Evolutionary conservation across 78 protist genomes (phyloP).

Genomic region (Isochrysis galbana): DNA sequence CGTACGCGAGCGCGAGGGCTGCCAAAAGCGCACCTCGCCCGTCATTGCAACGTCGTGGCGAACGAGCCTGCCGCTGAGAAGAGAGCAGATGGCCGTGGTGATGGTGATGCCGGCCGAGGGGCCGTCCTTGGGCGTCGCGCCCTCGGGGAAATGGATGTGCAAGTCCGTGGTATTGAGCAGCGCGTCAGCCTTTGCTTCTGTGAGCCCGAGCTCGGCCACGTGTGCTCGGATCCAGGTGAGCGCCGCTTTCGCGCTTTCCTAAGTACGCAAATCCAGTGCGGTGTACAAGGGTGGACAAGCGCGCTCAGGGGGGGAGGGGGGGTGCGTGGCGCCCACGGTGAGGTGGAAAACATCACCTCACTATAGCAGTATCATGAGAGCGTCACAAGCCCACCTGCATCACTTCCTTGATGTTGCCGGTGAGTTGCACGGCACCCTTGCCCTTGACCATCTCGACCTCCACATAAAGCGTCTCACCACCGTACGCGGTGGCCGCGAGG

Average conservation of each 20-base stretch:
- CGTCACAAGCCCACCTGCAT: too few species aligned
- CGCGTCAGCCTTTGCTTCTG: too few species aligned
- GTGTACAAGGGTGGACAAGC: too few species aligned
- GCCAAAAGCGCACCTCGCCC: too few species aligned
- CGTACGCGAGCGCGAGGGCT: too few species aligned
- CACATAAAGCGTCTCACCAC: slow-evolving; percentile 76
- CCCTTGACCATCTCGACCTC: slow-evolving; percentile 52
- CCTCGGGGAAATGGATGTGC: slow-evolving; percentile 92
- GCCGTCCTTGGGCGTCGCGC: slow-evolving; percentile 89
- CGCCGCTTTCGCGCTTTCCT: slow-evolving; percentile 71
- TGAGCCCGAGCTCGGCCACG: background rate
- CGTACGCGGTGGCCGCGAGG: slow-evolving; percentile 81
- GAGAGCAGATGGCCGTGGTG: slow-evolving; percentile 63
- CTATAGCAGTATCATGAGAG: too few species aligned
- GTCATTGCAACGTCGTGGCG: slow-evolving; percentile 77
- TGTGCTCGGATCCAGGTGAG: slow-evolving; percentile 13
- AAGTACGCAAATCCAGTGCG: too few species aligned
- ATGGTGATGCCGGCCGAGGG: slow-evolving; percentile 91
- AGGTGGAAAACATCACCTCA: too few species aligned
- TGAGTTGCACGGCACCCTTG: background rate
- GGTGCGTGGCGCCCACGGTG: too few species aligned
- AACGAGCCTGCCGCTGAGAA: slow-evolving; percentile 49
- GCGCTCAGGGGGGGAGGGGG: too few species aligned
- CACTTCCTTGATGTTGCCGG: slow-evolving; percentile 77
- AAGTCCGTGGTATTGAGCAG: slow-evolving; percentile 38